These are phyloP conservation scores for Rhizophagus clarus DNA, from an alignment of 192 early-diverging fungal genomes.

Conservation along the genomic window DNA sequence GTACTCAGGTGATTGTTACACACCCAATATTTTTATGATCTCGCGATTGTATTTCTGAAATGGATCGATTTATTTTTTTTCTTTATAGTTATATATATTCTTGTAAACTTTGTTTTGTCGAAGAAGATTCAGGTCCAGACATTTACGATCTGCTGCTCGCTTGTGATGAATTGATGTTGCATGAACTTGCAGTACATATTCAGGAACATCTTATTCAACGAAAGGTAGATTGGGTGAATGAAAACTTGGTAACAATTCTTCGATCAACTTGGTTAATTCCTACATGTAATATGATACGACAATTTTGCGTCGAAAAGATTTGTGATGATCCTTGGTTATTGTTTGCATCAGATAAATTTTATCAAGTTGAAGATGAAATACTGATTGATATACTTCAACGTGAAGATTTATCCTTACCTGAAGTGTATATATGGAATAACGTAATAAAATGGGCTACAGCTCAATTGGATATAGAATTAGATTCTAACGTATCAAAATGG, in stretches of 20 bases:
- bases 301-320: slow-evolving; percentile 4
- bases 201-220: slow-evolving; percentile 1
- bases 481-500: slow-evolving; percentile 10
- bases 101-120: neutral
- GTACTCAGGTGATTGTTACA: neutral
- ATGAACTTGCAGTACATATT: neutral
- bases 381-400: slow-evolving; percentile 3
- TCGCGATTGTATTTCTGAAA: neutral
- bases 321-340: neutral
- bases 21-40: too few species aligned
- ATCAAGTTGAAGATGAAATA: neutral
- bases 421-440: slow-evolving; percentile 1
- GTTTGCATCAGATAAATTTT: slow-evolving; percentile 8
- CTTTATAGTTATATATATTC: slow-evolving; percentile 12
- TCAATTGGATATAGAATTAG: neutral
- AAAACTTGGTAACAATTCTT: neutral
- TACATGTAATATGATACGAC: neutral
- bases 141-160: neutral
- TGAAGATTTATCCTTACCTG: neutral
- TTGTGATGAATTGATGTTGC: slow-evolving; percentile 2
- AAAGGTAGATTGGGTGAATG: neutral
- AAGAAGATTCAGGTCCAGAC: neutral
- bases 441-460: neutral
- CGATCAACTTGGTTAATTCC: neutral
- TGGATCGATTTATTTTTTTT: neutral